A percentile compares a stretch with the other conserved stretches of the same genome.
Evolutionary conservation across 2,329 filamentous ascomycete species (phyloP).

Genomic region (Sarocladium strictum): DNA sequence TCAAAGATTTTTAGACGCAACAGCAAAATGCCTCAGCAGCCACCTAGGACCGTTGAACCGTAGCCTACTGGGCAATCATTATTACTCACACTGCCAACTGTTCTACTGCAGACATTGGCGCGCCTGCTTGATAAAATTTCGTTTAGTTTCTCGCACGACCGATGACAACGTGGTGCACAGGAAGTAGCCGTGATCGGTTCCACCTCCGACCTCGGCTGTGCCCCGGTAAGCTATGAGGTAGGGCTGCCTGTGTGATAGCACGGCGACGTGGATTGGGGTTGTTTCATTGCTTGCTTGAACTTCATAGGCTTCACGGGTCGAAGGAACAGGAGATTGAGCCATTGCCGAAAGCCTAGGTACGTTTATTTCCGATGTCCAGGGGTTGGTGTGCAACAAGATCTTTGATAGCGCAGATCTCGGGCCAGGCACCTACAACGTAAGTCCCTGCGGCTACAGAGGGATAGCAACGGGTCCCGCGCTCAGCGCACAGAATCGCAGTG

Average conservation of each 20-base stretch:
- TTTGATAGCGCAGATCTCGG: constrained; percentile 7
- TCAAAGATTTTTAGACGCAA: constrained; percentile 3
- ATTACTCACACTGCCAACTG: constrained; percentile 1
- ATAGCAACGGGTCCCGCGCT: background rate
- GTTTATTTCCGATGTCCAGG: background rate
- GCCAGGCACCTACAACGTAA: background rate
- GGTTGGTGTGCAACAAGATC: constrained; percentile 1
- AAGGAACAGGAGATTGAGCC: background rate
- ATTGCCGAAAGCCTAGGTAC: constrained; percentile 9
- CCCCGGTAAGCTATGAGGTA: background rate
- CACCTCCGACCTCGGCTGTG: constrained; percentile 3
- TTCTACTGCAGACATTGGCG: background rate
- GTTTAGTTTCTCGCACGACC: background rate
- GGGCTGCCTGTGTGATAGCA: background rate
- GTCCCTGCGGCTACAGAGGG: constrained; percentile 6
- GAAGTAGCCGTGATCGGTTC: constrained; percentile 9
- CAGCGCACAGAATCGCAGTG: background rate
- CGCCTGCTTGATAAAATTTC: background rate
- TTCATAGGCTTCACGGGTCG: background rate
- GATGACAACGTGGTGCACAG: constrained; percentile 1
- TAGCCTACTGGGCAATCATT: background rate
- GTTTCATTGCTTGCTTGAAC: background rate
- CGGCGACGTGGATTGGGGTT: background rate
- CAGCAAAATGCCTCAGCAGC: constrained; percentile 8
- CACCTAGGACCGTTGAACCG: background rate